These are phyloP conservation scores for Thalassia testudinum DNA, from an alignment of 116 monocot species.

Conservation along the genomic window DNA sequence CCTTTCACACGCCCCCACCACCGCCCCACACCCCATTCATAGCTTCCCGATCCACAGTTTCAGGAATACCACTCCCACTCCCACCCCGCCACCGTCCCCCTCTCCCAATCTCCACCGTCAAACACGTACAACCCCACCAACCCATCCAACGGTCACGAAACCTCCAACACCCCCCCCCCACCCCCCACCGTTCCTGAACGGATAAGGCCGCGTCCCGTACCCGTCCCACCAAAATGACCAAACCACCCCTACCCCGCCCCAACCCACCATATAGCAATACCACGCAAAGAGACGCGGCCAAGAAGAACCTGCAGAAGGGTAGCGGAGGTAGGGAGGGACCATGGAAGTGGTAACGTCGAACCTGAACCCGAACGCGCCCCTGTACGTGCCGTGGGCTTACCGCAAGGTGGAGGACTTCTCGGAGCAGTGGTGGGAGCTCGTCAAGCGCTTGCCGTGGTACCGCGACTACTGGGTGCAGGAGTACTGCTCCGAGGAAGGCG, in stretches of 20 bases:
- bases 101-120: background rate
- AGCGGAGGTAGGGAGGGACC: background rate
- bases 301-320: too few relatives aligned
- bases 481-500: conserved; percentile 9
- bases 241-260: background rate
- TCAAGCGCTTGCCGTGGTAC: conserved; percentile 67
- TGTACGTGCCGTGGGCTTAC: conserved; percentile 63
- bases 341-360: conserved; percentile 22
- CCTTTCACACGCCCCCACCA: background rate
- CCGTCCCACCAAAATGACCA: too few relatives aligned
- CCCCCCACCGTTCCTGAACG: too few relatives aligned
- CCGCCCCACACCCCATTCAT: background rate
- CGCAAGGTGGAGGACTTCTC: conserved; percentile 92
- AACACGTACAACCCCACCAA: too few relatives aligned
- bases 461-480: conserved; percentile 81
- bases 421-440: conserved; percentile 85
- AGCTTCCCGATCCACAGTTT: conserved; percentile 1
- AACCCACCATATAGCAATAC: too few relatives aligned
- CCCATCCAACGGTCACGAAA: conserved; percentile 1
- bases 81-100: background rate
- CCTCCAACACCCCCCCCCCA: too few relatives aligned
- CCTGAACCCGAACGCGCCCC: conserved; percentile 78
- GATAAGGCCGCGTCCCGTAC: too few relatives aligned
- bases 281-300: too few relatives aligned
- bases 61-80: background rate